Conservation (phyloP, 257 asterid species). For the Solanum appendiculatum region DNA sequence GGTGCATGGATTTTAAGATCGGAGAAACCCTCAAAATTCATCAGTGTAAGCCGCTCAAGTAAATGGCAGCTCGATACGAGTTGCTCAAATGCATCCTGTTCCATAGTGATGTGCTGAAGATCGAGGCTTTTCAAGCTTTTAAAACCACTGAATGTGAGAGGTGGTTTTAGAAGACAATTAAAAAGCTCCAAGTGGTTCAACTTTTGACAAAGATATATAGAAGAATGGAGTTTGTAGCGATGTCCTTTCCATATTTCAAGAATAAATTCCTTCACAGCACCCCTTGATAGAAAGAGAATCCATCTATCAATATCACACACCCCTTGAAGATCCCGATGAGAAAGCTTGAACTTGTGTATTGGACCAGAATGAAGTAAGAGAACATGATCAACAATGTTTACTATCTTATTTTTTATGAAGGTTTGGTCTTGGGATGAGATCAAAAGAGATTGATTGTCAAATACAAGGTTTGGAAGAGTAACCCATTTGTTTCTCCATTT, state of each 20-base stretch:
- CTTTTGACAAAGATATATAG: slow-evolving; percentile 59
- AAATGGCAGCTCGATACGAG: slow-evolving; percentile 64
- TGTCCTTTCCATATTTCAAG: slow-evolving; percentile 98
- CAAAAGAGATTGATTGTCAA: slow-evolving; percentile 75
- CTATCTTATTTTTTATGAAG: slow-evolving; percentile 58
- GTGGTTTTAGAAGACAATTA: slow-evolving; percentile 80
- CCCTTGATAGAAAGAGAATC: slow-evolving; percentile 88
- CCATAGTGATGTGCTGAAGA: slow-evolving; percentile 97
- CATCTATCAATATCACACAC: slow-evolving; percentile 82
- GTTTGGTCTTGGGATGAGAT: slow-evolving; percentile 71
- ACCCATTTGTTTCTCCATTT: slow-evolving; percentile 97
- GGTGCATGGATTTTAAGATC: slow-evolving; percentile 70
- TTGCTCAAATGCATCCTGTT: slow-evolving; percentile 70
- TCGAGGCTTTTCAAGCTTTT: slow-evolving; percentile 79
- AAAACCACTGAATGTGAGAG: slow-evolving; percentile 56
- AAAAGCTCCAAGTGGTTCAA: slow-evolving; percentile 81
- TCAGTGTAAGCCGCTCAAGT: slow-evolving; percentile 80
- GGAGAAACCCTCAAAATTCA: slow-evolving; percentile 89
- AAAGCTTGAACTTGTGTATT: slow-evolving; percentile 76
- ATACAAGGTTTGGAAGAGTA: slow-evolving; percentile 68
- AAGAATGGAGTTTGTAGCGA: slow-evolving; percentile 85
- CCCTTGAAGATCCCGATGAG: slow-evolving; percentile 93
- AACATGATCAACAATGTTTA: slow-evolving; percentile 74
- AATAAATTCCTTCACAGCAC: slow-evolving; percentile 59
- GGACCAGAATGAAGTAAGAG: slow-evolving; percentile 82